Evolutionary conservation across 129 eudicot species (phyloP).

Genomic region (Arctium minus): DNA sequence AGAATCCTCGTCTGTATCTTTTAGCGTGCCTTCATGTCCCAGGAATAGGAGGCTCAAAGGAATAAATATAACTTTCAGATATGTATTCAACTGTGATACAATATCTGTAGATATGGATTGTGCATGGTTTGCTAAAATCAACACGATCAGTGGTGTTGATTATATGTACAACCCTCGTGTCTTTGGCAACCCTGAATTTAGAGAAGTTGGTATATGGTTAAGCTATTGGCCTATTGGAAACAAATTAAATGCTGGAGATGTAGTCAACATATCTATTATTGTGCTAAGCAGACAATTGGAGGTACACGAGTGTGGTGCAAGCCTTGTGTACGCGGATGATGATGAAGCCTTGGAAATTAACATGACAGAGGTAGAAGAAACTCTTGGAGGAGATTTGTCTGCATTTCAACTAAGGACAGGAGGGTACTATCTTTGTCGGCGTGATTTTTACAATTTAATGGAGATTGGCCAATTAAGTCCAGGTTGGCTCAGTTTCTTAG

Average conservation of each 20-base stretch:
- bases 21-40: constrained; percentile 23
- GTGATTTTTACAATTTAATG: constrained; percentile 14
- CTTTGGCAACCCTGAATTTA: constrained; percentile 17
- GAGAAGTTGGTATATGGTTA: constrained; percentile 21
- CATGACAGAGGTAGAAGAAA: background rate
- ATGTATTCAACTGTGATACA: background rate
- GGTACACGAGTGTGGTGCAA: constrained; percentile 18
- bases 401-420: constrained; percentile 23
- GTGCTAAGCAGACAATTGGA: background rate
- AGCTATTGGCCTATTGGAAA: constrained; percentile 31
- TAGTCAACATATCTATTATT: constrained; percentile 14
- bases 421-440: constrained; percentile 23
- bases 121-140: constrained; percentile 16
- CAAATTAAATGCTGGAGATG: constrained; percentile 2
- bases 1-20: constrained; percentile 16
- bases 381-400: constrained; percentile 9
- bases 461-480: constrained; percentile 14
- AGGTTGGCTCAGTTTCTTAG: constrained; percentile 5
- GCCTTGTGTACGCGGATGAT: constrained; percentile 20
- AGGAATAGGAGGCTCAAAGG: constrained; percentile 15
- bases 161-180: constrained; percentile 20
- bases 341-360: background rate
- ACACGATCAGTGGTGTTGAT: constrained; percentile 4
- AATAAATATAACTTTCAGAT: constrained; percentile 12
- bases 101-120: background rate